These are phyloP conservation scores for Tarenaya hassleriana DNA, from an alignment of 345 rosid genomes.

Conservation along the genomic window DNA sequence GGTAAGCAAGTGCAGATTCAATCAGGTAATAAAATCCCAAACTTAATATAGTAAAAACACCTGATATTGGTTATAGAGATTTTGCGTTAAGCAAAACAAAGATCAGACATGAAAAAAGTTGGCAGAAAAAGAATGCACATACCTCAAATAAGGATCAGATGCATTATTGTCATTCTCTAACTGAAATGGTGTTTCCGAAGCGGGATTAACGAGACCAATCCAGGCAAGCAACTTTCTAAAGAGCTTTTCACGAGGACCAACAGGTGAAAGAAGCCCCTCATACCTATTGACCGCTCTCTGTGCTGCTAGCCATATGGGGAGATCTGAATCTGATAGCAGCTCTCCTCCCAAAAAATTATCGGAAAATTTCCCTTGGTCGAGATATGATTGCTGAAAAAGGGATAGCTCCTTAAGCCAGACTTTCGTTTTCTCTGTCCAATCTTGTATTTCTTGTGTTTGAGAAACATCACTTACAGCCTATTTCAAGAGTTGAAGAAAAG, in stretches of 20 bases:
- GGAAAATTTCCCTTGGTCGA: slow-evolving; percentile 34
- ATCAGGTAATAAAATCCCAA: no score
- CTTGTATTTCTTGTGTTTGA: slow-evolving; percentile 45
- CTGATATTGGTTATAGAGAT: background rate
- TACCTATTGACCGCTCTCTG: slow-evolving; percentile 88
- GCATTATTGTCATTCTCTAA: slow-evolving; percentile 40
- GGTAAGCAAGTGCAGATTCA: no score
- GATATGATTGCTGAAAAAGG: slow-evolving; percentile 46
- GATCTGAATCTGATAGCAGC: slow-evolving; percentile 51
- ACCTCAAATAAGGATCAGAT: slow-evolving; percentile 82
- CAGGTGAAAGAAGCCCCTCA: slow-evolving; percentile 71
- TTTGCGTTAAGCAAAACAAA: slow-evolving; percentile 1
- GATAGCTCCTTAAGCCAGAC: slow-evolving; percentile 60
- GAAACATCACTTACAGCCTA: slow-evolving; percentile 49
- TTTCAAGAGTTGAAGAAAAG: slow-evolving; percentile 21
- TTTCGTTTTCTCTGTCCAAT: slow-evolving; percentile 44
- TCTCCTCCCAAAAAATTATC: slow-evolving; percentile 35
- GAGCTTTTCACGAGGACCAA: slow-evolving; percentile 89
- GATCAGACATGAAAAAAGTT: slow-evolving; percentile 12
- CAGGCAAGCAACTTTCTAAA: slow-evolving; percentile 61
- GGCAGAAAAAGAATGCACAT: slow-evolving; percentile 16
- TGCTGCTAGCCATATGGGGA: slow-evolving; percentile 87
- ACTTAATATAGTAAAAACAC: background rate
- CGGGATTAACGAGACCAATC: slow-evolving; percentile 63
- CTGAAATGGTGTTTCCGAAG: slow-evolving; percentile 52